Evolutionary conservation across 768 basidiomycete species (phyloP).

Genomic region (Xerocomellus intermedius): DNA sequence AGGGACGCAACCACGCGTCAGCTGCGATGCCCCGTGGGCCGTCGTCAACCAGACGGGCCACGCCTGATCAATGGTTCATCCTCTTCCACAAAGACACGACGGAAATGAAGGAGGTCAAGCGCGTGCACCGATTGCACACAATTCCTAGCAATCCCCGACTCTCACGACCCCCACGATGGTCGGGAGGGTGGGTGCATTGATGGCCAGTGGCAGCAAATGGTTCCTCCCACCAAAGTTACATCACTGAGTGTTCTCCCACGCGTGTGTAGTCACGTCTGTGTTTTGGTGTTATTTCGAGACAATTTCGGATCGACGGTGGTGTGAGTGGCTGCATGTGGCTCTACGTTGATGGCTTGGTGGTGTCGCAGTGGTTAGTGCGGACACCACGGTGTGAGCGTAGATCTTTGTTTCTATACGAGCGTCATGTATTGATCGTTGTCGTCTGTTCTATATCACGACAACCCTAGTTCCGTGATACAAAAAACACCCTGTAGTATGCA

Average conservation of each 20-base stretch:
- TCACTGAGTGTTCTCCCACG: neutral
- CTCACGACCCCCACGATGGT: slow-evolving; percentile 4
- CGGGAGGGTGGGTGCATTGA: neutral
- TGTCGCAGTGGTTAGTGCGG: neutral
- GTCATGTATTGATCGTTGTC: slow-evolving; percentile 5
- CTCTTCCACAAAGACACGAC: slow-evolving; percentile 1
- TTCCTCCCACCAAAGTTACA: too few relatives aligned
- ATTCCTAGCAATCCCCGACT: slow-evolving; percentile 5
- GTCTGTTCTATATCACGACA: neutral
- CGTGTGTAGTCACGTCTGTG: neutral
- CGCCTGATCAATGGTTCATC: slow-evolving; percentile 1
- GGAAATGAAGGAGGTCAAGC: slow-evolving; percentile 7
- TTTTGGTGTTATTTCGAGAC: neutral
- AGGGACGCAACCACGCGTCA: neutral
- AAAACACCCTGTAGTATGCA: neutral
- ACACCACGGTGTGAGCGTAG: neutral
- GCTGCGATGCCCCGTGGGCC: neutral
- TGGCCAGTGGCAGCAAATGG: neutral
- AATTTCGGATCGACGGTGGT: neutral
- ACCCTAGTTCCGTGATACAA: neutral
- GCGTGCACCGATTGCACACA: neutral
- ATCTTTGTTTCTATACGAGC: neutral
- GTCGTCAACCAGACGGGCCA: slow-evolving; percentile 2
- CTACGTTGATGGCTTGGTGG: neutral
- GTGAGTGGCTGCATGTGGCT: neutral